Base-by-base conservation (phyloP, 164 flowering plant species). In the Saururus chinensis region DNA sequence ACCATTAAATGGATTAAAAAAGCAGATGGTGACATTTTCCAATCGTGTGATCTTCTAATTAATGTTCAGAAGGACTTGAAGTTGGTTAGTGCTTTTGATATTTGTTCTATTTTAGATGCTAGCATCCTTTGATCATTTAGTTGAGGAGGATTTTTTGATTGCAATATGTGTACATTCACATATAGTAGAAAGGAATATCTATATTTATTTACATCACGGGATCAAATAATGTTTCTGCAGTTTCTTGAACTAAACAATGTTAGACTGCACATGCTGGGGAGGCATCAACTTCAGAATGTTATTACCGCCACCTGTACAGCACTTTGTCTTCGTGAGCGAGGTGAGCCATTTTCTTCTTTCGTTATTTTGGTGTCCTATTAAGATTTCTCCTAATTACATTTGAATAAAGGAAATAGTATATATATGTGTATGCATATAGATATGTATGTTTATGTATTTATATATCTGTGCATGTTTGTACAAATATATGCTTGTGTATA, bases 281-380 rank as follows among this genome's bases (percentile, higher is more conserved):
- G 23, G 63, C 97, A 92, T 67, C 98, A 92, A 73, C 93, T 92
- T 70, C 96, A 85, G 55, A 89, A 89, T 85, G 96, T 95, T 62
- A 72, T 71, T 17, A 88, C 95, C 57, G 98, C 97, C 54, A 78
- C 87, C 55, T 84, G 88, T 78, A 76, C 84, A 10, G 84, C 90
- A 24, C 92, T 89, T 20, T 82, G 85, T 70, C 87, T 89, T 40
- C 85, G 84, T 60, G 64, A 79, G 59, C 80, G 78, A 77, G 97
- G 97, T 86, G 56, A 57, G 68, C 14, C 40, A 55, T 19, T 45
- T 51, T 59, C 48, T 35, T 3, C n/a, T 63, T 40, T 57, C 48
- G 19, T 10, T 24, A 24, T 22, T 4, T 6, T 22, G 6, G 30
- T 25, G 24, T 23, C 16, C 40, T 24, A 45, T 12, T 45, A 45